Percentiles rank a stretch among this genome's conserved stretches.
These are phyloP conservation scores for Podospora pseudocomata DNA, from an alignment of 495 filamentous ascomycete genomes.

Conservation along the genomic window DNA sequence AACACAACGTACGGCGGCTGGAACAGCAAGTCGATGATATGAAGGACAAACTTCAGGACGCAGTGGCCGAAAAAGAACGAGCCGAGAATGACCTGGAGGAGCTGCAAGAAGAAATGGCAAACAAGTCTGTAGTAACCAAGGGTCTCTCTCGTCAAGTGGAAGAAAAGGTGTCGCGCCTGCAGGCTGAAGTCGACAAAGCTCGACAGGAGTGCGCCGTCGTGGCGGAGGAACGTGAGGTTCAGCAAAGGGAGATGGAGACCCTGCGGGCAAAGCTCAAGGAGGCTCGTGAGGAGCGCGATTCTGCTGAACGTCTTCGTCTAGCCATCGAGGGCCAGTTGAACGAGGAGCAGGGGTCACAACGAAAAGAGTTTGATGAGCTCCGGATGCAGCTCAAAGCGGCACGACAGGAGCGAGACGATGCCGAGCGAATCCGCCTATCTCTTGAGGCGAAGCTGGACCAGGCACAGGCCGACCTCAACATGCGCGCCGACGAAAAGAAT, in stretches of 20 bases:
- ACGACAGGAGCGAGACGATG: constrained; percentile 61
- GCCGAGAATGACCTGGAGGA: constrained; percentile 58
- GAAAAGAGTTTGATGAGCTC: constrained; percentile 46
- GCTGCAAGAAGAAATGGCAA: constrained; percentile 71
- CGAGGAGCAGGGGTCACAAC: constrained; percentile 47
- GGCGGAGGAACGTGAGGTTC: constrained; percentile 39
- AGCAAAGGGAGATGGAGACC: constrained; percentile 47
- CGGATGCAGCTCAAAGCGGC: constrained; percentile 54
- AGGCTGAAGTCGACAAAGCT: constrained; percentile 59
- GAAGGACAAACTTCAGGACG: constrained; percentile 58
- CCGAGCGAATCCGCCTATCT: constrained; percentile 56
- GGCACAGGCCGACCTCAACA: constrained; percentile 54
- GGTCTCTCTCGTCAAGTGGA: constrained; percentile 74
- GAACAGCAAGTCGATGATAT: constrained; percentile 53
- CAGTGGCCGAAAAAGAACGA: constrained; percentile 58
- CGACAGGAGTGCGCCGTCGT: constrained; percentile 54
- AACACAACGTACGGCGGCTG: constrained; percentile 41
- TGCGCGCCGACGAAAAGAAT: constrained; percentile 62
- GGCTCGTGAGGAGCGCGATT: constrained; percentile 42
- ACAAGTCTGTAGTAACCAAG: constrained; percentile 74
- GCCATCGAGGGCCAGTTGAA: constrained; percentile 45
- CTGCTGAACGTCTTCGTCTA: constrained; percentile 38
- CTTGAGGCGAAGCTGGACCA: constrained; percentile 58
- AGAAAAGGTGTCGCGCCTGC: constrained; percentile 61
- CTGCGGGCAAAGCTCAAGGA: constrained; percentile 37